Evolutionary conservation across 768 basidiomycete species (phyloP), one percentile per base, ranked within the genome.

Genomic region (Podaxis carcinomalis): DNA sequence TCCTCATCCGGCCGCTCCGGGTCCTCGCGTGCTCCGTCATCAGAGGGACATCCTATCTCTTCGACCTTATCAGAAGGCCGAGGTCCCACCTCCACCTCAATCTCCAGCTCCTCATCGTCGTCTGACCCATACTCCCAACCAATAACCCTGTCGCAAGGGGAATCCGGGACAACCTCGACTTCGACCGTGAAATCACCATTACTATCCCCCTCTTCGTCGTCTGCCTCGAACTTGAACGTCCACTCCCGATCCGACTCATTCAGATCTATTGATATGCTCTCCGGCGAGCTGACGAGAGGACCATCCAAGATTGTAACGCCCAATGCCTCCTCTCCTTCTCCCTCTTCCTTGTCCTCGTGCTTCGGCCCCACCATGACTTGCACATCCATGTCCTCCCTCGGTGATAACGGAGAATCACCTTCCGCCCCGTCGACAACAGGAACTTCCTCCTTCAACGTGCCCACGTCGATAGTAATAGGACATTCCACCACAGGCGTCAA

Each of bases 271-370:
- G 51, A 19, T 1, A 53, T 60, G 37, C 51, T 44, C 51, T 25
- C 59, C 6, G 59, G 59, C 51, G 59, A 60, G 56, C 51, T 5
- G 64, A 67, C 56, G 36, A 62, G 35, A 23, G 32, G 42, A 5
- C 40, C 27, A 53, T 58, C 53, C 58, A 51, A 51, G 50, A 25
- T 35, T 56, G 51, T 0, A 58, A 61, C 16, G 56, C 51, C 3
- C 35, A 56, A 21, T 63, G 63, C 51, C 65, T 67, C 19, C 28
- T 63, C 25, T 49, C 21, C 64, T 16, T 66, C 67, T 23, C 52
- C 66, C 7, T 57, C 52, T 10, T 44, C 59, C 13, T 32, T 53
- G 13, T 58, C 61, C 19, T 28, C 51, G 11, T 19, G 28, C 37
- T 13, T 23, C 10, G 4, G 19, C 47, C 11, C 27, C 32, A 13